A percentile compares a stretch with the other conserved stretches of the same genome.
Conservation (phyloP, 495 filamentous ascomycete genomes). For the Haplographium delicatum region DNA sequence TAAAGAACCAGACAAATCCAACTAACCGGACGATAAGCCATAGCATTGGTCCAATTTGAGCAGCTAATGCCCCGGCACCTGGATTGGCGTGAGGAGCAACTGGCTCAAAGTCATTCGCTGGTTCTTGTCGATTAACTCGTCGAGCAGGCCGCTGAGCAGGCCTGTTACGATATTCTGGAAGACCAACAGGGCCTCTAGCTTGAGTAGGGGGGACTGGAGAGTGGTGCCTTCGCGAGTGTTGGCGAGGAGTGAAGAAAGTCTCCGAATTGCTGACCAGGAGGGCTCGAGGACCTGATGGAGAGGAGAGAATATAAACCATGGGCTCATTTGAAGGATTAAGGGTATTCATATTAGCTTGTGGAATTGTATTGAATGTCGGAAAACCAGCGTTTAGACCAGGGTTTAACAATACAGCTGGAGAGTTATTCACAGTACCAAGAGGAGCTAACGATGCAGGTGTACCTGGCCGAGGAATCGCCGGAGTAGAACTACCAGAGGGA, state of each 20-base stretch:
- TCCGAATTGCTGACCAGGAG: conserved; percentile 47
- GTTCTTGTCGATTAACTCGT: conserved; percentile 19
- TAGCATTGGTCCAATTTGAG: conserved; percentile 51
- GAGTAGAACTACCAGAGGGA: too few relatives aligned
- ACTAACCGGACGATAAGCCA: conserved; percentile 77
- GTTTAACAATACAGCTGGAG: conserved; percentile 8
- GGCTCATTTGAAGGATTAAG: conserved; percentile 24
- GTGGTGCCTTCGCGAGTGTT: conserved; percentile 17
- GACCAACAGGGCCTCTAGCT: not conserved
- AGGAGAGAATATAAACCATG: conserved; percentile 57
- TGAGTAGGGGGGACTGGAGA: not conserved
- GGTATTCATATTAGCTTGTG: not conserved
- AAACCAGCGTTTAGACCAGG: not conserved
- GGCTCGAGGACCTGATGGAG: conserved; percentile 54
- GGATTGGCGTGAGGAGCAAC: conserved; percentile 25
- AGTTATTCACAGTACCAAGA: conserved; percentile 31
- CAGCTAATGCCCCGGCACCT: conserved; percentile 30
- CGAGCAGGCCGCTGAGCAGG: conserved; percentile 18
- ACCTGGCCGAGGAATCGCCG: not conserved
- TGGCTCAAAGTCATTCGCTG: too few relatives aligned
- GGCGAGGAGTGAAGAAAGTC: conserved; percentile 38
- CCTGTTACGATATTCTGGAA: conserved; percentile 22
- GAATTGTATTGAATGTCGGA: not conserved
- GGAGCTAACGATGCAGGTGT: conserved; percentile 24
- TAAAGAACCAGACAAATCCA: conserved; percentile 76